Base-by-base conservation (phyloP, 2,329 filamentous ascomycete species). In the Scedosporium minutisporum region DNA sequence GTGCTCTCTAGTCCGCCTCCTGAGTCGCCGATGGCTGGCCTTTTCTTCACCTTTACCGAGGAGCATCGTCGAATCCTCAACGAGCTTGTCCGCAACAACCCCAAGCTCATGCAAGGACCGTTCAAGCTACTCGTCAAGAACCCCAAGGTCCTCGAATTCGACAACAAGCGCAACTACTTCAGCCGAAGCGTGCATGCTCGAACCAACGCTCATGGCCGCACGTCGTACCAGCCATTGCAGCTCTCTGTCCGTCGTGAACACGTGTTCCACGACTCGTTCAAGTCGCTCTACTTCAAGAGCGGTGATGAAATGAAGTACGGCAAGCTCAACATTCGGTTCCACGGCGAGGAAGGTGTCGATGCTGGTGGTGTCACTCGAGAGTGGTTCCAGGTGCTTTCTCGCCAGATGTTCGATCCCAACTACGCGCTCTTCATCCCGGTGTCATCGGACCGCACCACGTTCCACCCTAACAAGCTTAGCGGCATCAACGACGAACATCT, bases 131-230 rank as follows among this genome's bases (percentile, higher is more conserved):
- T 99, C 58, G 95, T 97, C 66, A 97, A 96, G 80, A 99, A 99
- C 71, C 96, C 95, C 27, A 99, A 97, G 81, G 96, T 99, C 3
- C 81, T 99, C 12, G 95, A 99, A 72, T 99, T 99, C 70, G 95
- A 99, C 78, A 99, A 99, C 79, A 99, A 99, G 80, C 92, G 95
- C 70, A 97, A 96, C 77, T 99, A 96, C 82, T 99, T 99, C 81
- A 97, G 87, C 72, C 89, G 95, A 65, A 93, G 91, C 70, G 87
- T 99, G 10, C 95, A 99, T 74, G 77, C 79, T 48, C 79, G 82
- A 64, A 85, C 84, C 57, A 85, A 89, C 60, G 84, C 84, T 62
- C 87, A 91, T 69, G 83, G 82, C 64, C 87, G 92, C 53, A 86
- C 90, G 61, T 82, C 88, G 6, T 84, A 80, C 69, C 89, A 91